phyloP scores from a whole-genome alignment of 1,139 yeast genomes.

The Scheffersomyces titani region DNA sequence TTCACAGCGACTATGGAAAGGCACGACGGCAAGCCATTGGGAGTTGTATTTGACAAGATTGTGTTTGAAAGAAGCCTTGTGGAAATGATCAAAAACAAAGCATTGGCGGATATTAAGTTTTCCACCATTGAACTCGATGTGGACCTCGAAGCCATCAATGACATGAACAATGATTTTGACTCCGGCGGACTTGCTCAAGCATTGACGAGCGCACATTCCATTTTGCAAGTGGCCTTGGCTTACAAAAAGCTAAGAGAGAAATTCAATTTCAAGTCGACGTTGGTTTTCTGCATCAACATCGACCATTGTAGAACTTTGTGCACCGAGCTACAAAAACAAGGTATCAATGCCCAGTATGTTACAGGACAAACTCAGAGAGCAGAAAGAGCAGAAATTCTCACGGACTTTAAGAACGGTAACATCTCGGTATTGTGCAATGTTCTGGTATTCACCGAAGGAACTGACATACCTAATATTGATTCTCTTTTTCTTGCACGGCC shows the following conservation, averaged over 20 bases:
- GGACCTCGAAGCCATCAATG: slow-evolving; percentile 35
- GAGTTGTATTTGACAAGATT: slow-evolving; percentile 66
- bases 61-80: slow-evolving; percentile 68
- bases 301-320: slow-evolving; percentile 63
- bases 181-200: slow-evolving; percentile 50
- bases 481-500: slow-evolving; percentile 80
- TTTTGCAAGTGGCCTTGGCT: slow-evolving; percentile 57
- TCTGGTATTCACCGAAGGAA: slow-evolving; percentile 91
- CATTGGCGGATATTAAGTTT: slow-evolving; percentile 70
- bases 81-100: slow-evolving; percentile 70
- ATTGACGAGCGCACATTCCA: slow-evolving; percentile 56
- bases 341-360: slow-evolving; percentile 73
- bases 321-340: slow-evolving; percentile 53
- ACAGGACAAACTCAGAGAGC: slow-evolving; percentile 62
- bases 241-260: slow-evolving; percentile 49
- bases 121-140: slow-evolving; percentile 52
- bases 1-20: slow-evolving; percentile 83
- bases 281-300: slow-evolving; percentile 78
- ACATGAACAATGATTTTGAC: slow-evolving; percentile 55
- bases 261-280: slow-evolving; percentile 55
- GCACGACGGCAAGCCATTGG: slow-evolving; percentile 64
- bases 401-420: slow-evolving; percentile 60
- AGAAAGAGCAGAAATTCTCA: slow-evolving; percentile 55
- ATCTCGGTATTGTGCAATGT: slow-evolving; percentile 83
- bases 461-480: slow-evolving; percentile 91